Percentiles rank a stretch among this genome's conserved stretches.
Conservation (phyloP, 352 stramenopile species). For the Aphanomyces invadans region DNA sequence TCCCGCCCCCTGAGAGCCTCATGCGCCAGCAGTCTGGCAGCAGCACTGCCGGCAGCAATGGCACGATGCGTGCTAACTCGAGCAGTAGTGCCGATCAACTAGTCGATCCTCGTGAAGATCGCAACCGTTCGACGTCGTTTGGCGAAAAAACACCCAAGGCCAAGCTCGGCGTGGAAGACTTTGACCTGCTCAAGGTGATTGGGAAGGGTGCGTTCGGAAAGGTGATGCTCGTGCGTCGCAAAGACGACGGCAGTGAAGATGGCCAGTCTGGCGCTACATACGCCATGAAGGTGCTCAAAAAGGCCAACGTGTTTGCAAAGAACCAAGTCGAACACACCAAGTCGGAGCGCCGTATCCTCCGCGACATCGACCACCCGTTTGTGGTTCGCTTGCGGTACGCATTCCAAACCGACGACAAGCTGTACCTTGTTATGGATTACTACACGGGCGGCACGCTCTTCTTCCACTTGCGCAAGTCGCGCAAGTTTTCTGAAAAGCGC, state of each 20-base stretch:
- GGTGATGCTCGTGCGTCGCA: constrained; percentile 93
- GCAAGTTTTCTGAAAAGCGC: constrained; percentile 84
- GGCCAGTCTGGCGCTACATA: constrained; percentile 75
- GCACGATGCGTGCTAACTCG: constrained; percentile 25
- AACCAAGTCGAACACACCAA: constrained; percentile 92
- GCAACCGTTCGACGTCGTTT: constrained; percentile 32
- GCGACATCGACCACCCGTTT: constrained; percentile 89
- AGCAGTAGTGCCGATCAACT: constrained; percentile 13
- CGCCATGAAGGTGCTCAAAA: constrained; percentile 92
- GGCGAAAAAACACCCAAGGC: constrained; percentile 32
- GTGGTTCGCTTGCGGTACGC: constrained; percentile 89
- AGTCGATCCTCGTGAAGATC: constrained; percentile 15
- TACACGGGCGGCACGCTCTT: constrained; percentile 89
- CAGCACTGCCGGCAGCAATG: constrained; percentile 26
- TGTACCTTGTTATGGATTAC: constrained; percentile 92
- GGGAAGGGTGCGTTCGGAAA: constrained; percentile 95
- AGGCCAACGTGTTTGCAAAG: constrained; percentile 86
- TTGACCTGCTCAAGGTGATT: constrained; percentile 93
- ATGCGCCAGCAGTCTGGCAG: constrained; percentile 22
- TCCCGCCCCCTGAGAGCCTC: constrained; percentile 29
- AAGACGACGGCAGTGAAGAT: constrained; percentile 54
- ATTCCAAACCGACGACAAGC: constrained; percentile 90
- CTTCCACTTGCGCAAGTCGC: constrained; percentile 87
- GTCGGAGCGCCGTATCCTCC: constrained; percentile 84
- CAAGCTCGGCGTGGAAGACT: constrained; percentile 88